Conservation (phyloP, 495 filamentous ascomycete species). For the Extremus antarcticus region DNA sequence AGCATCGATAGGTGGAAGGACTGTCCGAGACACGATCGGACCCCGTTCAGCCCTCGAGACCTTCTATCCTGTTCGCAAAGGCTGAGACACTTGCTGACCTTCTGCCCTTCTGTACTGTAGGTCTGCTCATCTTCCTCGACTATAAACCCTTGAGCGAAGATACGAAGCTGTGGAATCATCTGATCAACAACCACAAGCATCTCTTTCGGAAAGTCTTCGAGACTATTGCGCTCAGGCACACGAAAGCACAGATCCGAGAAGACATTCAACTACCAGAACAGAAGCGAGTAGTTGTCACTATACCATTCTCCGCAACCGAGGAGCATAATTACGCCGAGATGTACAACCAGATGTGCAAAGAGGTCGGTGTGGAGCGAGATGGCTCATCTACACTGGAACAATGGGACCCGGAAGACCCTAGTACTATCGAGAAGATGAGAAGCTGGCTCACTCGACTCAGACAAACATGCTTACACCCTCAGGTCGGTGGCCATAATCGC, state of each 20-base stretch:
- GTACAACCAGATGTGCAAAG: slow-evolving; percentile 60
- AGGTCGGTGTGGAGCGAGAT: slow-evolving; percentile 50
- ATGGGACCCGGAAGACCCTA: slow-evolving; percentile 52
- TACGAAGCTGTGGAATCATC: slow-evolving; percentile 52
- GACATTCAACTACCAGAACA: slow-evolving; percentile 67
- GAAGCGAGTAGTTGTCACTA: slow-evolving; percentile 72
- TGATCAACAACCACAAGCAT: slow-evolving; percentile 47
- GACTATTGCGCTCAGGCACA: slow-evolving; percentile 67
- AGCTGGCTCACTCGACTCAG: slow-evolving; percentile 60
- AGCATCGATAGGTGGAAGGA: no score
- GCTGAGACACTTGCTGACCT: no score
- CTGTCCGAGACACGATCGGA: no score
- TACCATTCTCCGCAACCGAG: slow-evolving; percentile 79
- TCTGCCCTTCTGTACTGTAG: no score
- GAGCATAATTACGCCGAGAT: slow-evolving; percentile 72
- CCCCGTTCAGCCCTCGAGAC: no score
- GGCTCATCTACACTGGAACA: slow-evolving; percentile 49
- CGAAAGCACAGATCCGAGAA: slow-evolving; percentile 63
- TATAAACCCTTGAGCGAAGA: slow-evolving; percentile 61
- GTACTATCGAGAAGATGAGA: slow-evolving; percentile 54
- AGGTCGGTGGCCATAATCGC: slow-evolving; percentile 58
- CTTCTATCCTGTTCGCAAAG: no score
- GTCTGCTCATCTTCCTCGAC: slow-evolving; percentile 69
- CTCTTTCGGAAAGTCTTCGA: slow-evolving; percentile 57
- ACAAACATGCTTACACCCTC: slow-evolving; percentile 77